Base-by-base conservation (phyloP, 2,329 filamentous ascomycete species). In the Fusarium xylarioides region DNA sequence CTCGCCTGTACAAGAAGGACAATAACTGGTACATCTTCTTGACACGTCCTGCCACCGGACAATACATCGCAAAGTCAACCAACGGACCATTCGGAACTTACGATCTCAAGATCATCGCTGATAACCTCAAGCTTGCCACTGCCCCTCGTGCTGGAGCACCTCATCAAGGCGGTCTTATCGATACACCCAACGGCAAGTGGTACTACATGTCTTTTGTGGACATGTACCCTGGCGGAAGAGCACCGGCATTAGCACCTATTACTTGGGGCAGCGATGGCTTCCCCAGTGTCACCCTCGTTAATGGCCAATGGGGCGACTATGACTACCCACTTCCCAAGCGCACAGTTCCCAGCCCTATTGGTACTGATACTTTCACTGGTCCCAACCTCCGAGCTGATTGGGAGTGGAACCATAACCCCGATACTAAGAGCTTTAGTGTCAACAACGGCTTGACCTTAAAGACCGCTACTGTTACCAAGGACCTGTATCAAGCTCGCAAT, bases 121-220 rank as follows among this genome's bases (percentile, higher is more conserved):
- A 79, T 38, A 67, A 65, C 14, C 40, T 67, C 10, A 81, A 86
- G 16, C 46, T 71, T 0, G 79, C 83, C 0, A 86, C 87, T 0
- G 74, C 89, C 1, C 56, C 81, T 0, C 49, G 80, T 15, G 82
- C 83, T 1, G 87, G 87, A 2, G 77, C 77, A 18, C 83, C 85
- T 0, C 86, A 90, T 65, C 89, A 91, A 75, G 89, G 89, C 1
- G 85, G 85, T 19, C 79, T 91, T 5, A 84, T 91, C 2, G 82
- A 88, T 32, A 88, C 86, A 0, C 83, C 83, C 2, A 77, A 82
- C 11, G 86, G 86, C 0, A 79, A 86, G 19, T 91, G 88, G 88
- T 89, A 87, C 73, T 91, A 88, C 71, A 86, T 90, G 78, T 83
- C 85, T 0, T 91, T 90, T 73, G 78, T 85, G 10, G 86, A 88